Percentiles rank a stretch among this genome's conserved stretches.
These are phyloP conservation scores for Arachnopeziza araneosa DNA, from an alignment of 2,329 filamentous ascomycete genomes.

Conservation along the genomic window DNA sequence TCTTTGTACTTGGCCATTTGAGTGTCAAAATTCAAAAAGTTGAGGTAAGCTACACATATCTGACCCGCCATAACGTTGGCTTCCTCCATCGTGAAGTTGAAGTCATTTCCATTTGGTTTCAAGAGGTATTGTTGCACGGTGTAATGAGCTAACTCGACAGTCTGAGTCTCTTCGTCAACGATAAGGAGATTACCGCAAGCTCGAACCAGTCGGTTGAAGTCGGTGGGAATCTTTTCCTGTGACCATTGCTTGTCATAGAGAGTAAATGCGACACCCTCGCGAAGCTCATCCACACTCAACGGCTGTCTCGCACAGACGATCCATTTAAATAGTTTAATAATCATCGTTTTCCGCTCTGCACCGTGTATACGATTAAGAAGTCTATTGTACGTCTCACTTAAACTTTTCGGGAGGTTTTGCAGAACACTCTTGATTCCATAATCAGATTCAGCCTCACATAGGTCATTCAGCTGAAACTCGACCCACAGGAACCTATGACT, in stretches of 20 bases:
- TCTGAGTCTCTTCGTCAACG: constrained; percentile 7
- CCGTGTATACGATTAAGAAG: constrained; percentile 8
- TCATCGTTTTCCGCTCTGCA: background rate
- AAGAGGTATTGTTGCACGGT: constrained; percentile 17
- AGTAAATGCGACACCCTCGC: constrained; percentile 14
- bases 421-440: constrained; percentile 6
- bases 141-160: constrained; percentile 14
- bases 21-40: constrained; percentile 14
- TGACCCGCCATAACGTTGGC: constrained; percentile 11
- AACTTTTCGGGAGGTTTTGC: constrained; percentile 9
- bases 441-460: constrained; percentile 14
- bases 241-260: constrained; percentile 8
- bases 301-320: constrained; percentile 13
- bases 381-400: constrained; percentile 13
- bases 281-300: constrained; percentile 10
- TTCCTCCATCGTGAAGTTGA: constrained; percentile 6
- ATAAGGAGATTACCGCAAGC: constrained; percentile 13
- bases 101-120: background rate
- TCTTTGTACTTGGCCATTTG: constrained; percentile 6
- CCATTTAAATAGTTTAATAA: constrained; percentile 15
- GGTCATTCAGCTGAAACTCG: constrained; percentile 14
- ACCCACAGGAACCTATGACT: constrained; percentile 17
- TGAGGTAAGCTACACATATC: constrained; percentile 14
- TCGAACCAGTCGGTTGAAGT: constrained; percentile 9
- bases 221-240: constrained; percentile 7